Evolutionary conservation across 768 basidiomycete species (phyloP).

Genomic region (Kwoniella dendrophila): DNA sequence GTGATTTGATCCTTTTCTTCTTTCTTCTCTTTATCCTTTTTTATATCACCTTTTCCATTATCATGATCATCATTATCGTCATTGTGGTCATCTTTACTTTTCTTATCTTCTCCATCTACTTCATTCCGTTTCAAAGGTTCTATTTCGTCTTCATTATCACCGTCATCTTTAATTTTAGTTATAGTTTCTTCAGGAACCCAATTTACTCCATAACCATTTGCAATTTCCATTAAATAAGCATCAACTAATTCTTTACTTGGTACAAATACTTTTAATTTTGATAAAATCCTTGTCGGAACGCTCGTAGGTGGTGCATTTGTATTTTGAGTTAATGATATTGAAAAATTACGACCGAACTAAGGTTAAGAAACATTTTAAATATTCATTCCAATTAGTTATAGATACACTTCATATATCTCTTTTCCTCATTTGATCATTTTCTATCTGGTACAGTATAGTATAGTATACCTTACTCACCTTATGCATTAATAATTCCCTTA

Average conservation of each 20-base stretch:
- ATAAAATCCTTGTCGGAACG: constrained; percentile 78
- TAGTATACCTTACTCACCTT: constrained; percentile 61
- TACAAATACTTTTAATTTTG: constrained; percentile 70
- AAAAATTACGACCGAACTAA: constrained; percentile 82
- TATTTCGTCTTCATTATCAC: constrained; percentile 19
- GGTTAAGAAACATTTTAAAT: too few species aligned
- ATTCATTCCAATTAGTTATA: too few species aligned
- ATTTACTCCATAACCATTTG: constrained; percentile 76
- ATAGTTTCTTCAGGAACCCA: constrained; percentile 62
- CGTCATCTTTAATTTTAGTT: too few species aligned
- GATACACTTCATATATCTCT: neutral
- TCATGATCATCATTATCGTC: neutral
- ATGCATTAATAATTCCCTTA: constrained; percentile 92
- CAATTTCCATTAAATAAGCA: constrained; percentile 84
- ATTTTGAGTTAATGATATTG: constrained; percentile 82
- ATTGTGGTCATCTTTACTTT: constrained; percentile 23
- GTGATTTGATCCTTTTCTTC: neutral
- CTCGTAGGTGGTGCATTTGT: constrained; percentile 65
- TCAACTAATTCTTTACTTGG: constrained; percentile 78
- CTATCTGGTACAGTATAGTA: neutral
- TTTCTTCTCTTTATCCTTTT: constrained; percentile 18
- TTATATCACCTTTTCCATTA: constrained; percentile 7
- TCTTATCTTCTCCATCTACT: constrained; percentile 45
- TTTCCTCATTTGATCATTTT: too few species aligned
- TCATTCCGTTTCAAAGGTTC: constrained; percentile 38